These are phyloP conservation scores for Ceratobasidium theobromae DNA, from an alignment of 1,284 basidiomycete species.

Conservation along the genomic window DNA sequence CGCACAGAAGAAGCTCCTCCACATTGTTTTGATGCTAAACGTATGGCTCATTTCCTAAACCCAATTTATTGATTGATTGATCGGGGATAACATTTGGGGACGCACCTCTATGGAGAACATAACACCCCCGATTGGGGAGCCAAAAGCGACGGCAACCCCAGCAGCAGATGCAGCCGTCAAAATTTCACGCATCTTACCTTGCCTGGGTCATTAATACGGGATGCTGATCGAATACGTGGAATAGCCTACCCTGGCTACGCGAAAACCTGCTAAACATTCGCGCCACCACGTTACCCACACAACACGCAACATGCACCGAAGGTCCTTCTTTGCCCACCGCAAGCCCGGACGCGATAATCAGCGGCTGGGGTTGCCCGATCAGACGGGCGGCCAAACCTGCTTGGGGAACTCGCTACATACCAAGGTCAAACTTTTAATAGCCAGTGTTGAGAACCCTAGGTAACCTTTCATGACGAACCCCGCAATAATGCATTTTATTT, in stretches of 20 bases:
- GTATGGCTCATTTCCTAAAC: conserved; percentile 95
- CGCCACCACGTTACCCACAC: conserved; percentile 87
- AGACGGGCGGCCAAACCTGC: no score
- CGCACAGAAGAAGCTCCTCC: conserved; percentile 96
- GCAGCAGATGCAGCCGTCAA: conserved; percentile 95
- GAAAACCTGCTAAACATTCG: conserved; percentile 80
- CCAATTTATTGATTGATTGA: background rate
- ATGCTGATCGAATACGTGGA: background rate
- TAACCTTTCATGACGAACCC: conserved; percentile 98
- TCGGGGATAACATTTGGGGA: background rate
- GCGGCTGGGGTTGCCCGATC: no score
- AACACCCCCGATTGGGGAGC: conserved; percentile 96
- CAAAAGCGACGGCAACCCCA: conserved; percentile 96
- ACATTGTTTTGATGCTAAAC: conserved; percentile 98
- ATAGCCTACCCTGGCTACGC: conserved; percentile 75
- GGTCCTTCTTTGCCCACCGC: conserved; percentile 99
- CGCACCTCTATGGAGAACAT: conserved; percentile 71
- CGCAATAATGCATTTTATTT: conserved; percentile 98
- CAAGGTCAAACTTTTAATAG: conserved; percentile 88
- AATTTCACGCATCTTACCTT: conserved; percentile 94
- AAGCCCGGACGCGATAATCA: conserved; percentile 96
- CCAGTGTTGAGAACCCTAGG: conserved; percentile 84
- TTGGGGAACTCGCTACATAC: conserved; percentile 54
- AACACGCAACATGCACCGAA: conserved; percentile 96
- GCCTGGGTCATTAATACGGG: background rate